Evolutionary conservation across 345 rosid species (phyloP).

Genomic region (Heritiera fomes): DNA sequence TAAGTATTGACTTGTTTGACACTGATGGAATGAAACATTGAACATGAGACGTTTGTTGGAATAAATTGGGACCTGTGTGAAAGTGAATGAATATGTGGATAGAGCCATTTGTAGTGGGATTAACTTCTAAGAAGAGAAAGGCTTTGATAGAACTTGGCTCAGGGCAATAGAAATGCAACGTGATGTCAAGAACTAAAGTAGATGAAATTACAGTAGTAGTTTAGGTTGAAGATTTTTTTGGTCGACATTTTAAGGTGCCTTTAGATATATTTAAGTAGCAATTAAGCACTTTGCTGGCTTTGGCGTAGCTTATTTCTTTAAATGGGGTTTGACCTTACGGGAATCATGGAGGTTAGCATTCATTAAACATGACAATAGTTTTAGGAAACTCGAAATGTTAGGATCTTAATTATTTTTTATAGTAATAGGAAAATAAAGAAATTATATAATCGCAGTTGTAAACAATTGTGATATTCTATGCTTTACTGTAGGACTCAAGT

Average conservation of each 20-base stretch:
- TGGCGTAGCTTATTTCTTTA: not conserved
- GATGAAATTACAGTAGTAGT: not conserved
- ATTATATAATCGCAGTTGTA: too few species aligned
- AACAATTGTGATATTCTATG: too few species aligned
- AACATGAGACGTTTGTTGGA: not conserved
- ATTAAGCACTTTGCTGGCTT: not conserved
- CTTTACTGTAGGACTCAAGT: not conserved
- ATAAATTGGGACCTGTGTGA: not conserved
- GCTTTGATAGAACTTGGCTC: not conserved
- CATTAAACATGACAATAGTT: not conserved
- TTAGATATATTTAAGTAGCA: not conserved
- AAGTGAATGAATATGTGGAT: not conserved
- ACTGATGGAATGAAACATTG: not conserved
- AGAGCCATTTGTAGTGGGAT: not conserved
- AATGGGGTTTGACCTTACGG: not conserved
- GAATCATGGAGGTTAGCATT: not conserved
- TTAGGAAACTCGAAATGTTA: not conserved
- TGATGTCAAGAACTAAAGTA: not conserved
- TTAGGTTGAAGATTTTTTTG: not conserved
- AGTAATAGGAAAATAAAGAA: not conserved
- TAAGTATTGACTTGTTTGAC: too few species aligned
- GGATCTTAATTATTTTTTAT: too few species aligned
- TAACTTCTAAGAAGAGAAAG: not conserved
- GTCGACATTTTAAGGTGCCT: not conserved
- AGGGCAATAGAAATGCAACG: not conserved